Percentiles rank a stretch among this genome's conserved stretches.
Evolutionary conservation across 2,329 filamentous ascomycete species (phyloP).

Genomic region (Fusarium circinatum): DNA sequence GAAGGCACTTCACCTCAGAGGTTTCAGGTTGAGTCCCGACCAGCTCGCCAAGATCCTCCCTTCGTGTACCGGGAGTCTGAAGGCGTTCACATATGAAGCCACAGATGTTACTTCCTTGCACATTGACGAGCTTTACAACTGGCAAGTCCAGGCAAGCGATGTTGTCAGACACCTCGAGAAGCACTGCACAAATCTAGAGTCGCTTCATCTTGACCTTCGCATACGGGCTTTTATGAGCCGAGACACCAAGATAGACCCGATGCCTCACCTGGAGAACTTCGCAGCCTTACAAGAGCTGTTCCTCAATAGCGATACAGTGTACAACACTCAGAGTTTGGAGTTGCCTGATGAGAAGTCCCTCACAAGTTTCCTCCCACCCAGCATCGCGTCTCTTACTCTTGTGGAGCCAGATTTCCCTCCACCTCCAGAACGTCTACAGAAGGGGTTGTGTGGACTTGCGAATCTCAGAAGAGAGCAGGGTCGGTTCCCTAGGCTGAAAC

Average conservation of each 20-base stretch:
- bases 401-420: not conserved
- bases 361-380: not conserved
- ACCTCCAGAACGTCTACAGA: not conserved
- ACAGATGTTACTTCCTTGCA: not conserved
- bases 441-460: conserved; percentile 1
- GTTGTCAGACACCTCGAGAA: conserved; percentile 2
- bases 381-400: conserved; percentile 11
- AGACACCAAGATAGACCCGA: not conserved
- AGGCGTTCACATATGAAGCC: conserved; percentile 21
- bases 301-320: conserved; percentile 5
- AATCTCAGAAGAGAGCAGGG: not conserved
- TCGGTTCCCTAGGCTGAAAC: not conserved
- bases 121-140: not conserved
- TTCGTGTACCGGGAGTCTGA: not conserved
- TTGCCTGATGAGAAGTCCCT: conserved; percentile 7
- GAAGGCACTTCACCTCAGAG: conserved; percentile 2
- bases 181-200: conserved; percentile 4
- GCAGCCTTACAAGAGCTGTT: conserved; percentile 13
- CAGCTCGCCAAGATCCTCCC: not conserved
- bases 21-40: not conserved
- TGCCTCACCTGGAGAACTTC: conserved; percentile 14
- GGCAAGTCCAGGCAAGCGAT: conserved; percentile 7
- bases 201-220: conserved; percentile 23
- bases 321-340: not conserved
- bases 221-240: not conserved